Percentiles rank a stretch among this genome's conserved stretches.
These are phyloP conservation scores for Ceratobasidium sp. DNA, from an alignment of 1,284 basidiomycete genomes.

Conservation along the genomic window DNA sequence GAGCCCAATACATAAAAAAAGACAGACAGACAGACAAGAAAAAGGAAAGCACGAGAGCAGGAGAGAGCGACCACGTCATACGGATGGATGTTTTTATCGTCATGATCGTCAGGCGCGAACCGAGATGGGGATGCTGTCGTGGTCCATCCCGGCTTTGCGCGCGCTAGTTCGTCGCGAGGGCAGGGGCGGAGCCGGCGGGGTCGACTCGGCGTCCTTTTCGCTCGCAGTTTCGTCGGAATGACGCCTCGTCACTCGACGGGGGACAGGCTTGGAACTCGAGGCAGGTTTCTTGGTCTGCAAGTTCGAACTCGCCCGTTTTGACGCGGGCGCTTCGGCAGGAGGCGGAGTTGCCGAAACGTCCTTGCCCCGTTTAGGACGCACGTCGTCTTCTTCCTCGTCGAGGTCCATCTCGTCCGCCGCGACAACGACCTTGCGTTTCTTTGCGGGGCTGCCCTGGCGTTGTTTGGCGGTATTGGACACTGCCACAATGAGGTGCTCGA, in stretches of 20 bases:
- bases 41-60: conserved; percentile 21
- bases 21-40: neutral
- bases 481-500: conserved; percentile 34
- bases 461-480: conserved; percentile 28
- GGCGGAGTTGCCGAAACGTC: conserved; percentile 29
- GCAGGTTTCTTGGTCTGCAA: neutral
- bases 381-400: conserved; percentile 13
- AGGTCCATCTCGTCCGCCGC: conserved; percentile 26
- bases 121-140: neutral
- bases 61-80: neutral
- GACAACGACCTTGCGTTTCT: conserved; percentile 33
- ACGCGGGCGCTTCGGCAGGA: conserved; percentile 6
- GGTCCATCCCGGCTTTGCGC: neutral
- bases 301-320: neutral
- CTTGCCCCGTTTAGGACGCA: conserved; percentile 4
- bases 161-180: neutral
- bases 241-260: neutral
- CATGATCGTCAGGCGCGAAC: neutral
- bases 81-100: neutral
- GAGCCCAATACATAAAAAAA: conserved; percentile 5
- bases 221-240: neutral
- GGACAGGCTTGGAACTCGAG: neutral
- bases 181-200: neutral
- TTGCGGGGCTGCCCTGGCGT: conserved; percentile 29
- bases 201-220: conserved; percentile 2